Base-by-base conservation (phyloP, 176 grass and related monocot genomes). In the Rhynchospora pubera region DNA sequence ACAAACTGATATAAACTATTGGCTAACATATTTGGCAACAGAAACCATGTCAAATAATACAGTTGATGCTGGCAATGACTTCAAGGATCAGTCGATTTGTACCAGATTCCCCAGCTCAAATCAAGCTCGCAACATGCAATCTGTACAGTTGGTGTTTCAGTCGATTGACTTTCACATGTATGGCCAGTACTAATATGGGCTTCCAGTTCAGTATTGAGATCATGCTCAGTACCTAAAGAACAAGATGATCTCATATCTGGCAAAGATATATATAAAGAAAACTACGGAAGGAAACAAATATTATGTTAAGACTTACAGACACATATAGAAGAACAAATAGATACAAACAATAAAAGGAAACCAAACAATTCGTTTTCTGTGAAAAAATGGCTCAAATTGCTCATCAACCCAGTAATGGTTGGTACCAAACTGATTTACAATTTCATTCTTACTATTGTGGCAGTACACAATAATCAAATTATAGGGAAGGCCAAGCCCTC, bases 81-180 rank as follows among this genome's bases (percentile, higher is more conserved):
- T 86, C 90, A 73, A 89, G 91, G 52, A 86, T 85, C 34, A 62
- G 91, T 64, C 57, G 58, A 64, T 23, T 26, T 57, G 43, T 81
- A 63, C 85, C 87, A 46, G 79, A 91, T 70, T 94, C 90, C 82
- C 96, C 96, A 16, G 87, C 88, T 39, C 80, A 65, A 65, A 94
- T 98, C 65, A 92, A 89, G 86, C 91, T 89, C 30, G 87, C 96
- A 79, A 94, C 85, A 74, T 86, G 84, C 78, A 98, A 81, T 57
- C 92, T 85, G 55, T 98, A 93, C 58, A 64, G 60, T 81, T 62
- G 59, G 60, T 44, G 9, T 80, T 80, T 44, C 77, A 0, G 56
- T 61, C 42, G 24, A 26, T 46, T 76, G 71, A 55, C 16, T 76
- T 76, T 76, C 71, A 76, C 47, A 14, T 21, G 71, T 55, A 76